Conservation (phyloP, 2,329 filamentous ascomycete genomes). For the Colletotrichum acutatum region DNA sequence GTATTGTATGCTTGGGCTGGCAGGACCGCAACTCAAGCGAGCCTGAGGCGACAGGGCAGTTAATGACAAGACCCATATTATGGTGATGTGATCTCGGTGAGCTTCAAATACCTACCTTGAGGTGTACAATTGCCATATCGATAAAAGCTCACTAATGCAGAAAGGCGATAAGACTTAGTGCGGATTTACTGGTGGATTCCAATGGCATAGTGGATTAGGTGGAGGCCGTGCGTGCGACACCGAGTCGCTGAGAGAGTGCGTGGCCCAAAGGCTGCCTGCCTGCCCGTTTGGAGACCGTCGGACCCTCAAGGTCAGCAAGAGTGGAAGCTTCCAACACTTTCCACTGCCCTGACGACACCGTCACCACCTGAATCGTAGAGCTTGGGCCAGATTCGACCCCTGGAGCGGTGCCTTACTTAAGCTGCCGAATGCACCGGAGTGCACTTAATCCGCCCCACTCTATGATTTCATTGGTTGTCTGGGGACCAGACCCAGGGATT, state of each 20-base stretch:
- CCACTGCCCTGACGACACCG: slow-evolving; percentile 28
- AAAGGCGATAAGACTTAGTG: slow-evolving; percentile 24
- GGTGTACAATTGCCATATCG: slow-evolving; percentile 20
- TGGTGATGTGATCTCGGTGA: slow-evolving; percentile 14
- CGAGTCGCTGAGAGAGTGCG: slow-evolving; percentile 21
- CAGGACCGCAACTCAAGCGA: background rate
- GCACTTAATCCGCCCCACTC: slow-evolving; percentile 36
- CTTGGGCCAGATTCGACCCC: slow-evolving; percentile 28
- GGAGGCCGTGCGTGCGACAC: slow-evolving; percentile 22
- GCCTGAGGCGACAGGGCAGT: background rate
- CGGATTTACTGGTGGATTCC: background rate
- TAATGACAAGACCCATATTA: background rate
- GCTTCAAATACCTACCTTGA: too few relatives aligned
- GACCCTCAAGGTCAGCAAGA: slow-evolving; percentile 35
- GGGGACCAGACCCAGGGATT: slow-evolving; percentile 28
- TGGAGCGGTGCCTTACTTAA: slow-evolving; percentile 32
- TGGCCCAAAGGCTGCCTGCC: slow-evolving; percentile 31
- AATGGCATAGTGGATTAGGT: background rate
- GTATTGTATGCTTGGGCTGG: background rate
- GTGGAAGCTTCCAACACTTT: slow-evolving; percentile 38
- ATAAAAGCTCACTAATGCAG: slow-evolving; percentile 33
- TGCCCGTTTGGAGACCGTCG: slow-evolving; percentile 8
- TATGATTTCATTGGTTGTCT: slow-evolving; percentile 38
- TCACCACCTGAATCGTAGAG: slow-evolving; percentile 33
- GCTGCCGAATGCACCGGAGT: slow-evolving; percentile 26